Conservation (phyloP, 768 basidiomycete species). For the Tylopilus subfusipes region DNA sequence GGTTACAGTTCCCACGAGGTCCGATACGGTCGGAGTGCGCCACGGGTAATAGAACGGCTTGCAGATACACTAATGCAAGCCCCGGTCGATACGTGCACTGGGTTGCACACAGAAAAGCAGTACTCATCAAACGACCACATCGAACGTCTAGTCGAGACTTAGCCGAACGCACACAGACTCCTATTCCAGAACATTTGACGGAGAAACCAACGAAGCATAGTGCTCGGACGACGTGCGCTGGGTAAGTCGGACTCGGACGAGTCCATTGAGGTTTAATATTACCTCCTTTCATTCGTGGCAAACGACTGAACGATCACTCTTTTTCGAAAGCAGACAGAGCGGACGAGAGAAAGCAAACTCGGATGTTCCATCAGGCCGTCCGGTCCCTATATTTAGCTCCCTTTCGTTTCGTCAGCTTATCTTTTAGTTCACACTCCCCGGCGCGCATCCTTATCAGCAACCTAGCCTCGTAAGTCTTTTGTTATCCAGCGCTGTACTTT, state of each 20-base stretch:
- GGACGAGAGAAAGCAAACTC: not conserved
- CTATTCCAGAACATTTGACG: not conserved
- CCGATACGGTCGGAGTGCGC: too few species aligned
- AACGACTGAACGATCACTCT: not conserved
- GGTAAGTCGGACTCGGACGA: not conserved
- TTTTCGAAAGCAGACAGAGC: constrained; percentile 7
- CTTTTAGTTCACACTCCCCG: not conserved
- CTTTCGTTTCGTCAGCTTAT: not conserved
- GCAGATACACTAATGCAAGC: not conserved
- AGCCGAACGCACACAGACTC: not conserved
- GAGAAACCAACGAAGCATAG: not conserved
- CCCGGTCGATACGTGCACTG: not conserved
- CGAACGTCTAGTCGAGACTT: too few species aligned
- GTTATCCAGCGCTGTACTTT: too few species aligned
- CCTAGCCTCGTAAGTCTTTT: constrained; percentile 2
- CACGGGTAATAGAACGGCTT: too few species aligned
- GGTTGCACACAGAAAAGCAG: not conserved
- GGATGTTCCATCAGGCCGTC: constrained; percentile 13
- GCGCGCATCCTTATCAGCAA: not conserved
- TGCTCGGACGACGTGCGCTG: too few species aligned
- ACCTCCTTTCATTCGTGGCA: not conserved
- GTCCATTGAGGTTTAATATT: not conserved
- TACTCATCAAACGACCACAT: not conserved
- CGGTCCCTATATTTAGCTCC: not conserved
- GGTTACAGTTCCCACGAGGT: too few species aligned